phyloP scores from a whole-genome alignment of 192 early-diverging fungal species.

The Entomortierella lignicola region DNA sequence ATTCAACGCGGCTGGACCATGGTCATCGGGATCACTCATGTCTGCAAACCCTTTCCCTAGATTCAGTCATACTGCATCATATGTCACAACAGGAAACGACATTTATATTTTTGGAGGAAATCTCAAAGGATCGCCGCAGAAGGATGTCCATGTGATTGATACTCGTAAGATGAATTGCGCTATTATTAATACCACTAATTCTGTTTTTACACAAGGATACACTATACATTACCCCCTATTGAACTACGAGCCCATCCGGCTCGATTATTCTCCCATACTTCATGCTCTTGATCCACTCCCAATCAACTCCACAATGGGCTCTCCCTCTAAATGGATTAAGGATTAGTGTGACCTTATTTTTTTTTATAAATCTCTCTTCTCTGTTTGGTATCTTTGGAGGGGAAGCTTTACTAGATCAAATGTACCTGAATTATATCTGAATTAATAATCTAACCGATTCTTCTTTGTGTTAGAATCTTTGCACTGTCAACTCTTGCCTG shows the following conservation, averaged over 20 bases:
- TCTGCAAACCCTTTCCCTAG: slow-evolving; percentile 55
- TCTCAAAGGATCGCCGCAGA: slow-evolving; percentile 42
- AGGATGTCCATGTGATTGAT: slow-evolving; percentile 55
- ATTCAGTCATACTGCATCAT: slow-evolving; percentile 45
- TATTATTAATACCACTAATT: neutral
- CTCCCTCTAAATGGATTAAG: neutral
- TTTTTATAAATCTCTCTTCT: neutral
- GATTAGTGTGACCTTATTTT: neutral
- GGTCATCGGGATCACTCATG: slow-evolving; percentile 33
- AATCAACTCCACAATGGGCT: neutral
- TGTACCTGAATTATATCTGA: neutral
- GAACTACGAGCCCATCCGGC: too few species aligned
- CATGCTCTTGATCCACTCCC: too few species aligned
- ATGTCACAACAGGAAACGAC: slow-evolving; percentile 33
- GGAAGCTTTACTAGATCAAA: neutral
- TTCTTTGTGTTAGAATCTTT: slow-evolving; percentile 28
- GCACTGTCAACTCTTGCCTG: slow-evolving; percentile 44
- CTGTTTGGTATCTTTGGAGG: neutral
- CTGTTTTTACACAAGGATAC: too few species aligned
- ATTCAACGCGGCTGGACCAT: slow-evolving; percentile 9
- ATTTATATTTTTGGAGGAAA: slow-evolving; percentile 58
- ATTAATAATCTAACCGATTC: neutral
- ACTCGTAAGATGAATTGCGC: slow-evolving; percentile 35
- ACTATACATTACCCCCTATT: too few species aligned
- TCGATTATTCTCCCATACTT: too few species aligned